These are phyloP conservation scores for Ophiostoma triangulosporum DNA, from an alignment of 2,329 filamentous ascomycete species.

Conservation along the genomic window DNA sequence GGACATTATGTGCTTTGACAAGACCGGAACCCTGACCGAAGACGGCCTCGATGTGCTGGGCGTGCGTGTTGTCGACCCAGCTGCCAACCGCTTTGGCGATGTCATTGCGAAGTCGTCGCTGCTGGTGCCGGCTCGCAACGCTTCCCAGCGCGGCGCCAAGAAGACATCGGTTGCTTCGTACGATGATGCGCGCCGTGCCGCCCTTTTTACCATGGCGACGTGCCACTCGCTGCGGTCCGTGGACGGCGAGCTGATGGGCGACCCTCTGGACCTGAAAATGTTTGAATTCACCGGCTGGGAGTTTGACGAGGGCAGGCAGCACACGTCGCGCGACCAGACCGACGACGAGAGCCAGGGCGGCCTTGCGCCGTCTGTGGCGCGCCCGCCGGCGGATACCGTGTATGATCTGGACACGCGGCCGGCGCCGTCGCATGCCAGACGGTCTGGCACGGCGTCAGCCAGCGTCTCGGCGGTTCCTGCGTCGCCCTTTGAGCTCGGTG, in stretches of 20 bases:
- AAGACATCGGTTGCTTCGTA: constrained; percentile 11
- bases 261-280: constrained; percentile 95
- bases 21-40: constrained; percentile 95
- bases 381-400: constrained; percentile 47
- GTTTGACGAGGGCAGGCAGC: constrained; percentile 63
- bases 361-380: constrained; percentile 76
- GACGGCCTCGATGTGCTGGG: constrained; percentile 91
- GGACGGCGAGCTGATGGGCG: constrained; percentile 78
- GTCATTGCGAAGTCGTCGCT: constrained; percentile 48
- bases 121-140: constrained; percentile 10
- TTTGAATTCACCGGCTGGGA: constrained; percentile 92
- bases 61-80: constrained; percentile 60
- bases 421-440: neutral
- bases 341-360: constrained; percentile 58
- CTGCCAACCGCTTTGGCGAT: constrained; percentile 54
- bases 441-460: neutral
- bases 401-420: constrained; percentile 13
- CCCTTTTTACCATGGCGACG: constrained; percentile 90
- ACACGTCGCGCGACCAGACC: constrained; percentile 32
- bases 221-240: constrained; percentile 84
- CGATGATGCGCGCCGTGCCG: constrained; percentile 36
- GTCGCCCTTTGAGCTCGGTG: constrained; percentile 66
- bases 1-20: constrained; percentile 95
- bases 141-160: neutral
- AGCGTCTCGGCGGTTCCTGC: neutral